phyloP scores from a whole-genome alignment of 805 yeast genomes.

The Saccharomycopsis capsularis region DNA sequence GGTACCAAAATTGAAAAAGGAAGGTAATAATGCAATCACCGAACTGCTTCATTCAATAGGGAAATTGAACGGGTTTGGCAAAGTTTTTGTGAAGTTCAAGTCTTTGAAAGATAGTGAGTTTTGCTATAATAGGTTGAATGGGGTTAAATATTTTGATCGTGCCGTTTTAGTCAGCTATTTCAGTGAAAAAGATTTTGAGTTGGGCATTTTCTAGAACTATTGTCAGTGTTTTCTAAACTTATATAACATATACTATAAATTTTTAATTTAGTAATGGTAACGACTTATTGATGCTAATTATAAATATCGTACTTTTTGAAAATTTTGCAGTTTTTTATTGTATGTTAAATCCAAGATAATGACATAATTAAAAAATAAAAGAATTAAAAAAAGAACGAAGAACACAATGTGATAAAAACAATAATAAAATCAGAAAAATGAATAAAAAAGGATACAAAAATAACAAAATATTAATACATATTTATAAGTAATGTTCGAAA shows the following conservation, averaged over 20 bases:
- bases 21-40: constrained; percentile 29
- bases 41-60: constrained; percentile 31
- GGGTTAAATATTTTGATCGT: constrained; percentile 61
- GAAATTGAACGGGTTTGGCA: constrained; percentile 54
- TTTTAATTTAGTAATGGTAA: no score
- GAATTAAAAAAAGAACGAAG: neutral
- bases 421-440: no score
- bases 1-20: constrained; percentile 49
- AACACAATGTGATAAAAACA: neutral
- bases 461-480: no score
- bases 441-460: no score
- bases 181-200: constrained; percentile 52
- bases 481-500: no score
- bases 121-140: constrained; percentile 56
- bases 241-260: no score
- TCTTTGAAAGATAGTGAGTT: constrained; percentile 41
- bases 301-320: no score
- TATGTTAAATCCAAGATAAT: no score
- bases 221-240: neutral
- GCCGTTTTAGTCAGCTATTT: constrained; percentile 58
- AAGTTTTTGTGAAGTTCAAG: constrained; percentile 60
- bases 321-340: no score
- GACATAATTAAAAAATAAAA: neutral
- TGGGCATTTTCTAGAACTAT: constrained; percentile 27
- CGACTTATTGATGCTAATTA: no score